phyloP scores from a whole-genome alignment of 2,329 filamentous ascomycete genomes.

The Talaromyces rugulosus region DNA sequence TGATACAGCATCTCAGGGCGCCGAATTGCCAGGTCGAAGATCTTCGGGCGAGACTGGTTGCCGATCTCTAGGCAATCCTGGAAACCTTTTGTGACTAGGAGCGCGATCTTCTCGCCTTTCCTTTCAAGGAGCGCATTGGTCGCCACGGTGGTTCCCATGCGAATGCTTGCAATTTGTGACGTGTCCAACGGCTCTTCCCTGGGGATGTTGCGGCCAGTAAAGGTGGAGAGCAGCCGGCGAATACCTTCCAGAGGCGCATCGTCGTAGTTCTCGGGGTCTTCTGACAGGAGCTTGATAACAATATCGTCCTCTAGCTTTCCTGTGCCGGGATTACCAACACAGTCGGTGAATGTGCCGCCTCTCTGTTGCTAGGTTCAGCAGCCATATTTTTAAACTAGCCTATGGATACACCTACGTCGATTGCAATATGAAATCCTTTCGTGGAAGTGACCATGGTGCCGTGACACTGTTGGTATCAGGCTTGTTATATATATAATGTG shows the following conservation, averaged over 20 bases:
- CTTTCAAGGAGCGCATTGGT: conserved; percentile 88
- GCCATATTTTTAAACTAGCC: background rate
- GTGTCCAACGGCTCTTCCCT: conserved; percentile 78
- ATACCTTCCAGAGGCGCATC: conserved; percentile 92
- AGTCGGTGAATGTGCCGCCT: conserved; percentile 17
- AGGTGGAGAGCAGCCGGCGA: conserved; percentile 75
- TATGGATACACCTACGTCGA: conserved; percentile 11
- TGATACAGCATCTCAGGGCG: conserved; percentile 87
- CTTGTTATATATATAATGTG: background rate
- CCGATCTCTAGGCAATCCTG: conserved; percentile 84
- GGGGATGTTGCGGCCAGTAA: conserved; percentile 70
- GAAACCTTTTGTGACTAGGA: conserved; percentile 85
- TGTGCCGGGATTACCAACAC: conserved; percentile 48
- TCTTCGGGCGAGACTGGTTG: conserved; percentile 82
- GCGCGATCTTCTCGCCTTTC: conserved; percentile 82
- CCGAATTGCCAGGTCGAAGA: conserved; percentile 83
- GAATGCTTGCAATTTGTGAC: conserved; percentile 78
- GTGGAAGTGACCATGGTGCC: conserved; percentile 3
- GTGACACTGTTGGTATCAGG: background rate
- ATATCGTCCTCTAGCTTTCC: conserved; percentile 68
- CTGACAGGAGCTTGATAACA: conserved; percentile 82
- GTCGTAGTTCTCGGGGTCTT: conserved; percentile 83
- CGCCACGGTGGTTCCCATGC: conserved; percentile 93
- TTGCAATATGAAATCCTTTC: conserved; percentile 15
- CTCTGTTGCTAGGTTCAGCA: conserved; percentile 13